phyloP scores from a whole-genome alignment of 495 filamentous ascomycete species.

The Penicillium subrubescens region DNA sequence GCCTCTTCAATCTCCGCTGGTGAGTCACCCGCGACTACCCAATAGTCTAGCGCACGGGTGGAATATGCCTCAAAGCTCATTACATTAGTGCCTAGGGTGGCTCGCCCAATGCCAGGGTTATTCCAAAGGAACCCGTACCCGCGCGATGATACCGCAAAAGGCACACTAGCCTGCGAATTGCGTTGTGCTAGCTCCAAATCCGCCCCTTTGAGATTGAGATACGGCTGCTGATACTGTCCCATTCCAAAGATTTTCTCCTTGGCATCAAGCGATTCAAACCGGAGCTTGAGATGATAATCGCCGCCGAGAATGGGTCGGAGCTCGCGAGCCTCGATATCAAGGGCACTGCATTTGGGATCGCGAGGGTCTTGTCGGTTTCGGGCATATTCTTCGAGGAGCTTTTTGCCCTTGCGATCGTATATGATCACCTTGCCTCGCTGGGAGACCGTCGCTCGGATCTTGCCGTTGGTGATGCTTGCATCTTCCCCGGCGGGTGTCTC shows the following conservation, averaged over 20 bases:
- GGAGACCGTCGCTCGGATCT: conserved; percentile 51
- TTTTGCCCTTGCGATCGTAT: conserved; percentile 43
- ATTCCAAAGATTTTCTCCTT: conserved; percentile 62
- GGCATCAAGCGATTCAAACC: conserved; percentile 52
- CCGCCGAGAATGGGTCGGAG: conserved; percentile 53
- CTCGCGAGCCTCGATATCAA: conserved; percentile 56
- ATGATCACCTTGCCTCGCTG: conserved; percentile 53
- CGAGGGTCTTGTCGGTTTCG: conserved; percentile 51
- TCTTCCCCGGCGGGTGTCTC: conserved; percentile 30
- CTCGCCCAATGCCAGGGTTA: conserved; percentile 57
- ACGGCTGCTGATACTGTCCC: conserved; percentile 64
- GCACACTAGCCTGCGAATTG: conserved; percentile 61
- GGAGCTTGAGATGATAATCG: conserved; percentile 54
- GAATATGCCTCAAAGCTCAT: conserved; percentile 61
- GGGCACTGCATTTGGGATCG: conserved; percentile 58
- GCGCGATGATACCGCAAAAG: conserved; percentile 54
- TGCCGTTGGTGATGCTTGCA: conserved; percentile 52
- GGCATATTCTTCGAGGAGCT: conserved; percentile 58
- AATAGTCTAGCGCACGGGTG: conserved; percentile 57
- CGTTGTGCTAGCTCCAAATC: conserved; percentile 63
- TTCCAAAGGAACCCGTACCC: conserved; percentile 65
- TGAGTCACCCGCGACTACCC: conserved; percentile 57
- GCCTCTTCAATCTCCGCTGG: conserved; percentile 54
- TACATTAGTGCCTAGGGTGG: conserved; percentile 57
- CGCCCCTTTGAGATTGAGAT: conserved; percentile 56